Base-by-base conservation (phyloP, 306 rosid genomes). In the Carpinus viminea region DNA sequence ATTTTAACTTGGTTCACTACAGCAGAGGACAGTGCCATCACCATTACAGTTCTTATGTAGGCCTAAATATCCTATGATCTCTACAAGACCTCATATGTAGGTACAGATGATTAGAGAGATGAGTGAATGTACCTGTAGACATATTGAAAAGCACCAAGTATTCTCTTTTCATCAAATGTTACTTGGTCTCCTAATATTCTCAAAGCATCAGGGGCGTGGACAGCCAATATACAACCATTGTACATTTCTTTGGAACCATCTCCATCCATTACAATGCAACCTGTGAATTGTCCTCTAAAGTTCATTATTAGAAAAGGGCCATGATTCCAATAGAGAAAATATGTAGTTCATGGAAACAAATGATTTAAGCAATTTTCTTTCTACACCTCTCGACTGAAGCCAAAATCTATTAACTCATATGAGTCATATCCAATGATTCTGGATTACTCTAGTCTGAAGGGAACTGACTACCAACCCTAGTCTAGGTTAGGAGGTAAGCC, bases 111-210 rank as follows among this genome's bases (percentile, higher is more conserved):
- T 47, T 64, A 72, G 53, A 43, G 41, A n/a, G 57, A 68, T 47
- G 69, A 69, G 45, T 54, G 61, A 81, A 72, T 78, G 11, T 73
- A 94, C 98, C 98, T 92, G 82, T 91, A 83, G 4, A 86, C 92
- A 72, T 92, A 94, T 83, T 90, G 97, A 85, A 94, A 94, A 78
- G 98, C 98, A 56, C 97, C 97, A n/a, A 94, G 93, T 64, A 94
- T 83, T 91, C 97, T 91, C 66, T 76, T 65, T 65, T 94, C 96
- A 28, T 88, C 87, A 6, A 74, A 83, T 47, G 97, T 92, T 72
- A 93, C 97, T 83, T 89, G 88, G 13, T 86, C 89, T 78, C 97
- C 93, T 83, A 94, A 84, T 78, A 94, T 71, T 82, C 87, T 81
- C 80, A 92, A 48, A 46, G 98, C 87, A 46, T 94, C 97, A 12